Base-by-base conservation (phyloP, 2,329 filamentous ascomycete genomes). In the Fusarium mundagurra region DNA sequence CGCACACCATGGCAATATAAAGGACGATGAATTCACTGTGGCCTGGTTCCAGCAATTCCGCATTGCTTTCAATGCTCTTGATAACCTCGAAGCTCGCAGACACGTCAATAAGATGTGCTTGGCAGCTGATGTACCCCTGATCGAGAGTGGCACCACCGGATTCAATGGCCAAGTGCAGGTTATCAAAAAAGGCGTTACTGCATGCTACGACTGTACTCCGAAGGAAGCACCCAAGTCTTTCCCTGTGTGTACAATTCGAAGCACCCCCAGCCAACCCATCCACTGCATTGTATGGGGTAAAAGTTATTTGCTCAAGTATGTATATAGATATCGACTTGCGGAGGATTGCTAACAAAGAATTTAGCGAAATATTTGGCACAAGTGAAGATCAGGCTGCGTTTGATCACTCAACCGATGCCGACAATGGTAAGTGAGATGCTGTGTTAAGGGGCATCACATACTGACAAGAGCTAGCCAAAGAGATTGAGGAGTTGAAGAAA, bases 271-370 rank as follows among this genome's bases (percentile, higher is more conserved):
- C 74, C 96, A 98, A 79, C 94, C 96, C 2, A 98, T 99, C 48
- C 96, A 99, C 84, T 98, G 96, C 85, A 99, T 99, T 71, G 96
- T 99, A 5, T 99, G 96, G 96, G 96, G 90, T 27, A 99, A 98
- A 85, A 98, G 95, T 81, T 99, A 98, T 82, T 88, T 99, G 14
- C 89, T 99, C 69, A 96, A 94, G 83, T 85, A 78, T 31, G 87
- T 86, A 8, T 29, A 14, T 27, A 27, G 12, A 48, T 10, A 78
- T 69, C 17, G 33, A 24, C 20, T 18, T 57, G 48, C 58, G 31
- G 45, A 41, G 57, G 59, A 55, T 71, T 53, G 50, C 59, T 70
- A 31, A 70, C 27, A 45, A 31, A 34, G 16, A 22, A n/a, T 5
- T 29, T 27, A 83, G 82, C 75, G 96, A 99, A 82, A 91, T 99